phyloP scores from a whole-genome alignment of 345 rosid genomes.

The Angophora floribunda region DNA sequence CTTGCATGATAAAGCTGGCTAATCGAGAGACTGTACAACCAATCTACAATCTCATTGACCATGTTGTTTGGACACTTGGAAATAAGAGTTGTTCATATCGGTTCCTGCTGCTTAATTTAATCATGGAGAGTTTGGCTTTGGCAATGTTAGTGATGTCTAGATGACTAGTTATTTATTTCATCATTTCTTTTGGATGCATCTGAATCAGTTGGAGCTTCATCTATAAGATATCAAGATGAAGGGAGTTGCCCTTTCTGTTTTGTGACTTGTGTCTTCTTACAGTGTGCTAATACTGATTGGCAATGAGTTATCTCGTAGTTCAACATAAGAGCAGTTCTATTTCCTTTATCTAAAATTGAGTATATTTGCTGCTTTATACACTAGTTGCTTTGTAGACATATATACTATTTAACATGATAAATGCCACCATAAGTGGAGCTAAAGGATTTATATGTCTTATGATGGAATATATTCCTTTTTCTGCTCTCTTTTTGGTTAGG shows the following conservation, averaged over 20 bases:
- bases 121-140: not conserved
- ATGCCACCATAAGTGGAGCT: not conserved
- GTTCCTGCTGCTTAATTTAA: not conserved
- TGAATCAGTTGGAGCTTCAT: not conserved
- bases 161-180: not conserved
- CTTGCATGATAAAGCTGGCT: not conserved
- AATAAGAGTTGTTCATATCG: not conserved
- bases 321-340: not conserved
- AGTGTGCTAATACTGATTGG: not conserved
- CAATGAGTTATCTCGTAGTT: not conserved
- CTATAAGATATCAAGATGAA: not conserved
- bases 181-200: not conserved
- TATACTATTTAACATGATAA: not conserved
- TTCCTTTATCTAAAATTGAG: not conserved
- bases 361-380: not conserved
- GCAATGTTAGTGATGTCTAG: not conserved
- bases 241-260: not conserved
- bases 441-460: not conserved
- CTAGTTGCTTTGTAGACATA: not conserved
- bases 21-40: not conserved
- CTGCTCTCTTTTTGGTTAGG: not conserved
- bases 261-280: not conserved
- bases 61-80: not conserved
- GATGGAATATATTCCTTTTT: not conserved
- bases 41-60: not conserved